Evolutionary conservation across 257 asterid genomes (phyloP), one percentile per base, ranked within the genome.

Genomic region (Solanum acaule): DNA sequence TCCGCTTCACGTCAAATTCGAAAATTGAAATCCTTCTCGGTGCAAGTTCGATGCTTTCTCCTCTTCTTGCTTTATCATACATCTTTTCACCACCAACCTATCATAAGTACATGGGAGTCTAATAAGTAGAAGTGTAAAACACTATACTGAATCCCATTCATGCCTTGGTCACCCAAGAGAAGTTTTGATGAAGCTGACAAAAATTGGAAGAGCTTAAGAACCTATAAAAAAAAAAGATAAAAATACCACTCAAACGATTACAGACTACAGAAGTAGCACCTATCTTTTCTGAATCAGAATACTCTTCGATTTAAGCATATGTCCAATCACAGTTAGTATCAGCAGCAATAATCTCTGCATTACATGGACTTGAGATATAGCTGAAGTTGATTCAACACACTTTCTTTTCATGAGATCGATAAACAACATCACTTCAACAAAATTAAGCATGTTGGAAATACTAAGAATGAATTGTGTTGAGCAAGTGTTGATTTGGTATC

Each of bases 21-120:
- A 89, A 94, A 88, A 97, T 94, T 40, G 99, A 94, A 85, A 97
- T 93, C 79, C 95, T 93, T 85, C 99, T 94, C 5, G 99, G 99
- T 46, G 99, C 90, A 88, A 97, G 99, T 91, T 97, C 98, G 33
- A 96, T 91, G 92, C 92, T 95, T 92, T 97, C 99, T 86, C 99
- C 99, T 92, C 93, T 96, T 91, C 99, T 94, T 87, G 99, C 99
- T 92, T 96, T 97, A 38, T 97, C 98, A 71, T 97, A 97, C 99
- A 97, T 93, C 93, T 95, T 94, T 91, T 95, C 98, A 88, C 99
- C 99, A 23, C 99, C 98, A 83, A 97, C 98, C 99, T 97, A 90
- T 77, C 86, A 91, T 46, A 87, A 76, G 87, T 79, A 81, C 35
- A 40, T 37, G 23, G 89, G 89, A 87, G 46, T 23, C 72, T 34